These are phyloP conservation scores for Penicillium sp. DNA, from an alignment of 2,329 filamentous ascomycete species.

Conservation along the genomic window DNA sequence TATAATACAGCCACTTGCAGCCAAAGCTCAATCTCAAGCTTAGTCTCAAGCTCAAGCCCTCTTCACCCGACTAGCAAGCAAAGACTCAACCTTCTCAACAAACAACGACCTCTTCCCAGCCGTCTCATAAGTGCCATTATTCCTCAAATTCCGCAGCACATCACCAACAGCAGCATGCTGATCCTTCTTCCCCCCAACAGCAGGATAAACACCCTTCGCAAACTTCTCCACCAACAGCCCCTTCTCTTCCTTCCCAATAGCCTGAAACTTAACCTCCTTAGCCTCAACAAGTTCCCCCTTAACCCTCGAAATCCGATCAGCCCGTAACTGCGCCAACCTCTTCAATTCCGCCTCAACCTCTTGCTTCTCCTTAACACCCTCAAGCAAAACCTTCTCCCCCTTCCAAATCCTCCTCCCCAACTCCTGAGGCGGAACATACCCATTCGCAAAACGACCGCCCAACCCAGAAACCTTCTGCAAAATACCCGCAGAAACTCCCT, in stretches of 20 bases:
- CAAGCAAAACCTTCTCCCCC: constrained; percentile 44
- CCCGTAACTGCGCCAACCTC: constrained; percentile 36
- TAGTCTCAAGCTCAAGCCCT: constrained; percentile 21
- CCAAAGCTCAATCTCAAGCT: too few relatives aligned
- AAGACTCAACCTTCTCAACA: constrained; percentile 42
- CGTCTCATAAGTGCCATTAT: constrained; percentile 47
- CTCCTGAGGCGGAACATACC: constrained; percentile 40
- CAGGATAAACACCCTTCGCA: constrained; percentile 40
- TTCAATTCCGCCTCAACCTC: constrained; percentile 41
- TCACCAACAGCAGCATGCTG: constrained; percentile 34
- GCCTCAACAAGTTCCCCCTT: constrained; percentile 45
- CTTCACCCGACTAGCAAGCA: constrained; percentile 37
- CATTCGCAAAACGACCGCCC: constrained; percentile 40
- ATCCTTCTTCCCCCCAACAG: constrained; percentile 20
- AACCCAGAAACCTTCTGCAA: constrained; percentile 40
- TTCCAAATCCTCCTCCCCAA: constrained; percentile 42
- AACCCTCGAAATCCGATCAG: constrained; percentile 39
- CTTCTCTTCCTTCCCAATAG: constrained; percentile 15
- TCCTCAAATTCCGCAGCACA: constrained; percentile 42
- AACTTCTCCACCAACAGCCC: constrained; percentile 35
- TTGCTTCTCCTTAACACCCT: constrained; percentile 41
- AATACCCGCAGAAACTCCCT: constrained; percentile 34
- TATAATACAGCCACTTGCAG: constrained; percentile 34
- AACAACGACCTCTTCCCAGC: constrained; percentile 41
- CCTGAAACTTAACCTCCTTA: constrained; percentile 32